Evolutionary conservation across 2,329 filamentous ascomycete species (phyloP), one percentile per base, ranked within the genome.

Genomic region (Cladosporium sp.): DNA sequence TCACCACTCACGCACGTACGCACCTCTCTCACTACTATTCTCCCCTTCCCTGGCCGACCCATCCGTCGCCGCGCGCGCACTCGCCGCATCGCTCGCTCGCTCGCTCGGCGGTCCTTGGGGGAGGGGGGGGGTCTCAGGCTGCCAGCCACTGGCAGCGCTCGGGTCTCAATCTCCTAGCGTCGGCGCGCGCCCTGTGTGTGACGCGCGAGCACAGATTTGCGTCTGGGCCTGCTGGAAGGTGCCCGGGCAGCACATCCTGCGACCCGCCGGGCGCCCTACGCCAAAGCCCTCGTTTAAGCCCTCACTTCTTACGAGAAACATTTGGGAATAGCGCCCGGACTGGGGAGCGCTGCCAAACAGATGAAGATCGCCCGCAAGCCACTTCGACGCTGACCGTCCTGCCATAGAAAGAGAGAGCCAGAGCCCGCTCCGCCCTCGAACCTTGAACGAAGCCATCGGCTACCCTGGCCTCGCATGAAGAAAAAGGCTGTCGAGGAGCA

Each of bases 201-300:
- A 45, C 43, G 43, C 19, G 32, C 27, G 42, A 34, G 27, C 17
- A 19, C 27, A 43, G 27, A 30, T 27, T 18, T 11, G 36, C 37
- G 37, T 18, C 45, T 48, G 37, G 45, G 18, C 37, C 37, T 41
- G 37, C 7, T 39, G 36, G 11, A 7, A n/a, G 32, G 13, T 47
- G 44, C 45, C 37, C 45, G 45, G 45, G 45, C 45, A 48, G 45
- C 37, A 47, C 30, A 36, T 40, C 43, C 37, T 39, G 37, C 37
- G 19, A 39, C 24, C 45, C 37, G 39, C 38, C 22, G 22, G 17
- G 20, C 36, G 15, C 17, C 34, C 37, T 22, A 24, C 36, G 36
- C 15, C 36, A 38, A 39, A 39, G 37, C 37, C 37, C 45, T 18
- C 20, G 39, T 19, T 41, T 27, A 11, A 20, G 39, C 39, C 39